Conservation (phyloP, 2,329 filamentous ascomycete species). For the Scedosporium minutisporum region DNA sequence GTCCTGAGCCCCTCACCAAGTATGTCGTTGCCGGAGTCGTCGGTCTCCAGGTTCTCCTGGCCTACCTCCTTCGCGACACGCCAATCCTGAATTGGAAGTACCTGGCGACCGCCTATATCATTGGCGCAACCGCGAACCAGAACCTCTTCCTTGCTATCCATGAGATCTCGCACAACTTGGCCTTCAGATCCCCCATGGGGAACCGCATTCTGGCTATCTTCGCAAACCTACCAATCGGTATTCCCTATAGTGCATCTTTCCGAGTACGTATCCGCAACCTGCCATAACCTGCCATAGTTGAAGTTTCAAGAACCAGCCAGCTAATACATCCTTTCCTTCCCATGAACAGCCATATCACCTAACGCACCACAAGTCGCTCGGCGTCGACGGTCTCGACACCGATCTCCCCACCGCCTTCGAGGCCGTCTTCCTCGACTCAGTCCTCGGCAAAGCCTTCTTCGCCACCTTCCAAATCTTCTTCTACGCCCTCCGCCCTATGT, state of each 20-base stretch:
- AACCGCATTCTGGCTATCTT: conserved; percentile 86
- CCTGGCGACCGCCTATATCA: conserved; percentile 77
- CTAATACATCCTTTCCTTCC: conserved; percentile 12
- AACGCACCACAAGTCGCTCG: conserved; percentile 97
- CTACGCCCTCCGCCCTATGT: conserved; percentile 93
- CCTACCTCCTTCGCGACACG: conserved; percentile 66
- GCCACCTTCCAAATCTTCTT: conserved; percentile 99
- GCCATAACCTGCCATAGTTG: not conserved
- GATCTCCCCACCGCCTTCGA: conserved; percentile 89
- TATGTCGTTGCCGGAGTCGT: conserved; percentile 83
- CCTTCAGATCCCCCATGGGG: conserved; percentile 68
- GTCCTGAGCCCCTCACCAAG: conserved; percentile 90
- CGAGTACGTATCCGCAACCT: conserved; percentile 56
- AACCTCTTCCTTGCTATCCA: conserved; percentile 98
- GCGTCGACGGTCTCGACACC: conserved; percentile 90
- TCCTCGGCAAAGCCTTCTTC: conserved; percentile 96
- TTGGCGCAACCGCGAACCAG: conserved; percentile 94
- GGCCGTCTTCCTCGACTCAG: conserved; percentile 85
- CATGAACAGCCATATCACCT: conserved; percentile 74
- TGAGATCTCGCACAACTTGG: conserved; percentile 96
- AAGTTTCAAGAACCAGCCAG: not conserved
- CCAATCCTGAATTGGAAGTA: conserved; percentile 76
- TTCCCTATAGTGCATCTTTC: conserved; percentile 95
- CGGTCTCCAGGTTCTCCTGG: conserved; percentile 66
- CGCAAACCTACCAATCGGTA: conserved; percentile 89